Conservation (phyloP, 148 eudicot species). For the Hydrangea macrophylla region DNA sequence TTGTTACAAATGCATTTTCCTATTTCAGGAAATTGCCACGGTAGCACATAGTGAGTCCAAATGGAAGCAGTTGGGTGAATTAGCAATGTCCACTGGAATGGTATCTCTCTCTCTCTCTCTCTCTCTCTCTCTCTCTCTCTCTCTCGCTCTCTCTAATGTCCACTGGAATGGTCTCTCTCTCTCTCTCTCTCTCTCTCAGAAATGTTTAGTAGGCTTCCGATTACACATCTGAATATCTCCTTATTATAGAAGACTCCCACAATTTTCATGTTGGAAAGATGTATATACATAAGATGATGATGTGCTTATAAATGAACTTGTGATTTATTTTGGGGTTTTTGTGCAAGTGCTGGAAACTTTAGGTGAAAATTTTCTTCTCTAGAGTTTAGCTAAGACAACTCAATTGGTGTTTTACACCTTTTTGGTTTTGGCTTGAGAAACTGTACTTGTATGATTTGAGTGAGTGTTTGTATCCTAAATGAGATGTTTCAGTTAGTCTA, state of each 20-base stretch:
- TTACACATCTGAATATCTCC: neutral
- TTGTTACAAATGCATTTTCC: neutral
- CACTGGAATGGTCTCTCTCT: neutral
- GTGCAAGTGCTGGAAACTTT: neutral
- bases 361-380: neutral
- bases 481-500: neutral
- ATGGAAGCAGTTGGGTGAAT: slow-evolving; percentile 99
- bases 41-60: slow-evolving; percentile 88
- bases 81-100: slow-evolving; percentile 97
- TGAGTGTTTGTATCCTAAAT: neutral
- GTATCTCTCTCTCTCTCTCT: slow-evolving; percentile 27
- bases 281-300: neutral
- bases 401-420: neutral
- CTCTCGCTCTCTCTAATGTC: neutral
- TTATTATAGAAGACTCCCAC: neutral
- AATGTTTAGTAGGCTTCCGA: neutral
- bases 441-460: neutral
- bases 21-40: slow-evolving; percentile 82
- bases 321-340: slow-evolving; percentile 5
- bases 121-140: neutral
- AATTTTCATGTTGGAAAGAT: neutral
- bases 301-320: slow-evolving; percentile 1
- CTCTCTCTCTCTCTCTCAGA: neutral
- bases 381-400: neutral
- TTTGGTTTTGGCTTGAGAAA: neutral